phyloP scores from a whole-genome alignment of 2,329 filamentous ascomycete species.

The Aspergillus caelatus region DNA sequence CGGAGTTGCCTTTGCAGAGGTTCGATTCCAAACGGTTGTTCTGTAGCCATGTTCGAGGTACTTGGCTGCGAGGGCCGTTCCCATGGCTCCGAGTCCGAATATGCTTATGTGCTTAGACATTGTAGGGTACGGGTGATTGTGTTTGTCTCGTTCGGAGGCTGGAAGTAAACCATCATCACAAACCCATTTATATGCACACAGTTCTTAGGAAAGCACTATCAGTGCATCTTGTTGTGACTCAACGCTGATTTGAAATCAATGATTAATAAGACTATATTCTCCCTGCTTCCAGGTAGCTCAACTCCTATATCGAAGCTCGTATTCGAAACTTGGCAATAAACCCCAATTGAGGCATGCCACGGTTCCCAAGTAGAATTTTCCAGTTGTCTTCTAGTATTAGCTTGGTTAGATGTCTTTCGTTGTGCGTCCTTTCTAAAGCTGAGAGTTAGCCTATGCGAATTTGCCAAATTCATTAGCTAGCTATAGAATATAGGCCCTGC shows the following conservation, averaged over 20 bases:
- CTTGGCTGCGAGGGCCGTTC: conserved; percentile 11
- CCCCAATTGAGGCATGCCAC: too few relatives aligned
- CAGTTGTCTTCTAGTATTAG: too few relatives aligned
- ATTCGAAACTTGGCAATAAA: background rate
- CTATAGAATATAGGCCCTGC: fast-evolving
- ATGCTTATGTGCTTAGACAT: conserved; percentile 5
- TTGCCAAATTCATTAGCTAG: too few relatives aligned
- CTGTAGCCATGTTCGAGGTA: conserved; percentile 12
- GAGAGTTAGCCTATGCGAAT: background rate
- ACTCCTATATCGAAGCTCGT: background rate
- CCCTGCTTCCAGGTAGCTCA: background rate
- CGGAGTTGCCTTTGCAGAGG: conserved; percentile 6
- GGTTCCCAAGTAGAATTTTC: too few relatives aligned
- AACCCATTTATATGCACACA: background rate
- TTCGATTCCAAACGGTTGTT: conserved; percentile 17
- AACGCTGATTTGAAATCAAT: background rate
- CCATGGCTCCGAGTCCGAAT: conserved; percentile 21
- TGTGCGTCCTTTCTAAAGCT: background rate
- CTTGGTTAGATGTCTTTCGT: too few relatives aligned
- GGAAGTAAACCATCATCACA: background rate
- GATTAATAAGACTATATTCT: background rate
- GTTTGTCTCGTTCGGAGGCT: background rate
- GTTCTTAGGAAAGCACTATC: background rate
- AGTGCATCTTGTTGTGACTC: background rate
- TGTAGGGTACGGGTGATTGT: background rate